These are phyloP conservation scores for Globisporangium cylindrosporum DNA, from an alignment of 352 stramenopile species.

Conservation along the genomic window DNA sequence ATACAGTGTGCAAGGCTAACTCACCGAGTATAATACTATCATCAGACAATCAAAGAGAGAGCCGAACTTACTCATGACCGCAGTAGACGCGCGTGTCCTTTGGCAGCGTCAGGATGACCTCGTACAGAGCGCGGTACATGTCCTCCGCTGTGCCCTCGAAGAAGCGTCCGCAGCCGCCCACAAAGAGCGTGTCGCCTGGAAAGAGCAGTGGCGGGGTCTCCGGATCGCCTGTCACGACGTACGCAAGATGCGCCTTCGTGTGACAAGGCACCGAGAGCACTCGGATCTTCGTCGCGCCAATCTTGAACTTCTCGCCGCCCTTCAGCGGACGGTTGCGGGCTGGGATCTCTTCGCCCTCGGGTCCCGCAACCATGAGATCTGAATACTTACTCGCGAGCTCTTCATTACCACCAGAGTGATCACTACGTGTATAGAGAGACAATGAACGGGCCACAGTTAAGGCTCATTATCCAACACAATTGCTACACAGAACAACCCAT, in stretches of 20 bases:
- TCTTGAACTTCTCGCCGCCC: constrained; percentile 80
- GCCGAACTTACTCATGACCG: constrained; percentile 64
- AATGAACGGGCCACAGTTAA: not conserved
- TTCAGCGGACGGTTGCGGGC: constrained; percentile 59
- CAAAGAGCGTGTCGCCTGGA: constrained; percentile 86
- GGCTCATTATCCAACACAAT: not conserved
- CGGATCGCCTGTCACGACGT: constrained; percentile 77
- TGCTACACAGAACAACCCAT: not conserved
- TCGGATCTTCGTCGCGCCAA: constrained; percentile 71
- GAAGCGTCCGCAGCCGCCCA: constrained; percentile 82
- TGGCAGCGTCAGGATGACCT: constrained; percentile 81
- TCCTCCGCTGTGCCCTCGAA: constrained; percentile 88
- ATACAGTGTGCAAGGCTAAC: not conserved
- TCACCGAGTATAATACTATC: not conserved
- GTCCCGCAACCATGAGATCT: constrained; percentile 61
- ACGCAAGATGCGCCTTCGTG: constrained; percentile 81
- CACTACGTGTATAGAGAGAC: constrained; percentile 26
- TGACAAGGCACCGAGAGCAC: constrained; percentile 83
- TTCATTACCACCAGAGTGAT: constrained; percentile 80
- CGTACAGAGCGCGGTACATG: constrained; percentile 87
- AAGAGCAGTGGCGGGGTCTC: constrained; percentile 81
- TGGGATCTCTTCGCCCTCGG: constrained; percentile 73
- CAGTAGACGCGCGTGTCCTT: constrained; percentile 89
- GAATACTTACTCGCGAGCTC: constrained; percentile 66
- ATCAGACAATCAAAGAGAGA: not conserved